These are phyloP conservation scores for Candida namnaoensis DNA, from an alignment of 805 yeast genomes.

Conservation along the genomic window DNA sequence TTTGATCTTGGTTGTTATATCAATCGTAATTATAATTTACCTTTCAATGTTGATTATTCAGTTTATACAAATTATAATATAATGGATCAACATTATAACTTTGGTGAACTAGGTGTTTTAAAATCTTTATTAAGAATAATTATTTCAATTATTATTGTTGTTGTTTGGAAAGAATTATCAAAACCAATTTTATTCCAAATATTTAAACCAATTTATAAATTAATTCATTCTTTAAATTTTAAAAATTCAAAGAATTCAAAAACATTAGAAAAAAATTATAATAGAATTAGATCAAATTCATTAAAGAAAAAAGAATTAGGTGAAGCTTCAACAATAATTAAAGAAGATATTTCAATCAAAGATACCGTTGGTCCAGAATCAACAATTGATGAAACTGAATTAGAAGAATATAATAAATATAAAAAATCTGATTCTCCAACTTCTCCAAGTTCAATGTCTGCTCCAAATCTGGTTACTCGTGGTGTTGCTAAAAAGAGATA, in stretches of 20 bases:
- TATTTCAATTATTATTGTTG: slow-evolving; percentile 55
- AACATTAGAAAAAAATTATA: slow-evolving; percentile 4
- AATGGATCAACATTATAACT: slow-evolving; percentile 32
- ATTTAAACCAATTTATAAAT: slow-evolving; percentile 49
- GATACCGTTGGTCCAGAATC: slow-evolving; percentile 17
- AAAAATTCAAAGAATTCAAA: slow-evolving; percentile 7
- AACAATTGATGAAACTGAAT: slow-evolving; percentile 14
- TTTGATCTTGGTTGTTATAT: slow-evolving; percentile 55
- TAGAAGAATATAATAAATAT: slow-evolving; percentile 7
- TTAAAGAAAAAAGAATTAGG: slow-evolving; percentile 15
- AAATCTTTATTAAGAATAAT: slow-evolving; percentile 38
- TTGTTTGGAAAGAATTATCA: slow-evolving; percentile 65
- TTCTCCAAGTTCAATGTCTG: not conserved
- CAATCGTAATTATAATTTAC: slow-evolving; percentile 14
- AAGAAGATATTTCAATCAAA: slow-evolving; percentile 5
- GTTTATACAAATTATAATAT: slow-evolving; percentile 14
- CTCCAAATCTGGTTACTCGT: slow-evolving; percentile 16
- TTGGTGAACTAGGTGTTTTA: slow-evolving; percentile 30
- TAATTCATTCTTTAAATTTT: slow-evolving; percentile 12
- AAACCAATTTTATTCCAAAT: slow-evolving; percentile 55
- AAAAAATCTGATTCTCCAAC: not conserved
- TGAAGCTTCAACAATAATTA: slow-evolving; percentile 9
- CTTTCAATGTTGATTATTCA: slow-evolving; percentile 13
- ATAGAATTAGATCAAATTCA: slow-evolving; percentile 16
- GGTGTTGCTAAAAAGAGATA: slow-evolving; percentile 54